Evolutionary conservation across 1,284 basidiomycete genomes (phyloP).

Genomic region (Cryptococcus depauperatus): DNA sequence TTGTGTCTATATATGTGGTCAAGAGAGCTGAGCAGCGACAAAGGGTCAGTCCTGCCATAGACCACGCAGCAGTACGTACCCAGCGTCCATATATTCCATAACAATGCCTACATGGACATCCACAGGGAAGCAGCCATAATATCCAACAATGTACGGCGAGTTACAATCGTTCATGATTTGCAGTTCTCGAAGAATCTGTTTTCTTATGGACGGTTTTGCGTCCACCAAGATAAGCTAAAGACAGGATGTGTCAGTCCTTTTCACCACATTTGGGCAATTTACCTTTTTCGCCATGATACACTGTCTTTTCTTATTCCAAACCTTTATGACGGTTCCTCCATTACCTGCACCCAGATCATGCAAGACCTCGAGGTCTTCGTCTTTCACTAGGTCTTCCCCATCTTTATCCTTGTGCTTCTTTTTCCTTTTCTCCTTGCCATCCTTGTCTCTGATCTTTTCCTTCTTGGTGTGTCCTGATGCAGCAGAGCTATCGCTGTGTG

Average conservation of each 20-base stretch:
- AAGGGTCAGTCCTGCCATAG: neutral
- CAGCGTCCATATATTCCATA: conserved; percentile 90
- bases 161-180: conserved; percentile 98
- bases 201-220: conserved; percentile 91
- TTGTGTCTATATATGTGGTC: conserved; percentile 92
- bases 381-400: conserved; percentile 65
- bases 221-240: conserved; percentile 90
- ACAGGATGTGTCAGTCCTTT: neutral
- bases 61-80: conserved; percentile 34
- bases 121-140: conserved; percentile 89
- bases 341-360: conserved; percentile 93
- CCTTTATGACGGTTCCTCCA: conserved; percentile 92
- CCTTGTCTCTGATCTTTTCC: conserved; percentile 12
- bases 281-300: conserved; percentile 95
- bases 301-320: conserved; percentile 81
- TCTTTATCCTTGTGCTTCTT: conserved; percentile 50
- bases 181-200: conserved; percentile 93
- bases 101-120: conserved; percentile 99
- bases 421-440: conserved; percentile 14
- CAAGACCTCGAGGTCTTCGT: conserved; percentile 74
- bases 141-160: conserved; percentile 87
- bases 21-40: conserved; percentile 45
- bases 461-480: conserved; percentile 6
- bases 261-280: conserved; percentile 25
- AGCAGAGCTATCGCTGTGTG: conserved; percentile 8